phyloP scores from a whole-genome alignment of 495 filamentous ascomycete species.

The Aspergillus carlsbadensis region DNA sequence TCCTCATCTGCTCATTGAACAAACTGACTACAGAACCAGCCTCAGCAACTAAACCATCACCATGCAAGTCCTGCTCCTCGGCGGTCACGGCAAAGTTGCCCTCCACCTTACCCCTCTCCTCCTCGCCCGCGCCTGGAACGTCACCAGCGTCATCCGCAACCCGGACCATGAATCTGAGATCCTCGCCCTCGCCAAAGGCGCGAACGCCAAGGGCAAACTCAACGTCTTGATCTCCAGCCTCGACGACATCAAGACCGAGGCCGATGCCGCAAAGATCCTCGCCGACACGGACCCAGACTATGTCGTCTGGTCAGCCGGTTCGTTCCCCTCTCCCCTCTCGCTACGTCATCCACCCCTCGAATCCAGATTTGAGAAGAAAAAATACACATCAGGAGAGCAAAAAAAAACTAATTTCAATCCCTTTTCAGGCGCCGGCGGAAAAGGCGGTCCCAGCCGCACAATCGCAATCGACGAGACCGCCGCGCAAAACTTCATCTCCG shows the following conservation, averaged over 20 bases:
- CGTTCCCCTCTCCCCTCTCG: not conserved
- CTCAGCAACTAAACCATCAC: constrained; percentile 3
- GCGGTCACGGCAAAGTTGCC: constrained; percentile 79
- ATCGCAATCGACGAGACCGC: constrained; percentile 66
- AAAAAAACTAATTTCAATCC: constrained; percentile 3
- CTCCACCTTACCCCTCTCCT: constrained; percentile 76
- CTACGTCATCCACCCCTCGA: not conserved
- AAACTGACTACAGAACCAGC: not conserved
- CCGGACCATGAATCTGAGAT: constrained; percentile 64
- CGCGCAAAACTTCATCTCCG: constrained; percentile 67
- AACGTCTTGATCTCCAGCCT: constrained; percentile 65
- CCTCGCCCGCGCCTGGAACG: constrained; percentile 66
- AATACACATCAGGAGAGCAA: too few relatives aligned
- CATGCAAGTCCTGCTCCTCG: constrained; percentile 68
- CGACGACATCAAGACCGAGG: constrained; percentile 64
- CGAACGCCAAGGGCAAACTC: constrained; percentile 52
- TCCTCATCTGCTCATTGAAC: not conserved
- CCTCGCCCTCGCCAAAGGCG: constrained; percentile 46
- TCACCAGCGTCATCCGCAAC: constrained; percentile 76
- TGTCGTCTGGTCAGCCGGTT: constrained; percentile 79
- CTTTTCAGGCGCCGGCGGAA: constrained; percentile 65
- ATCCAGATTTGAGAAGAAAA: too few relatives aligned
- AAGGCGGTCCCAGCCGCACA: constrained; percentile 63
- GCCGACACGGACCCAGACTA: constrained; percentile 62
- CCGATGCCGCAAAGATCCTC: constrained; percentile 60